Percentiles rank a stretch among this genome's conserved stretches.
Evolutionary conservation across 2,329 filamentous ascomycete genomes (phyloP).

Genomic region (Arthrobotrys sphaeroides): DNA sequence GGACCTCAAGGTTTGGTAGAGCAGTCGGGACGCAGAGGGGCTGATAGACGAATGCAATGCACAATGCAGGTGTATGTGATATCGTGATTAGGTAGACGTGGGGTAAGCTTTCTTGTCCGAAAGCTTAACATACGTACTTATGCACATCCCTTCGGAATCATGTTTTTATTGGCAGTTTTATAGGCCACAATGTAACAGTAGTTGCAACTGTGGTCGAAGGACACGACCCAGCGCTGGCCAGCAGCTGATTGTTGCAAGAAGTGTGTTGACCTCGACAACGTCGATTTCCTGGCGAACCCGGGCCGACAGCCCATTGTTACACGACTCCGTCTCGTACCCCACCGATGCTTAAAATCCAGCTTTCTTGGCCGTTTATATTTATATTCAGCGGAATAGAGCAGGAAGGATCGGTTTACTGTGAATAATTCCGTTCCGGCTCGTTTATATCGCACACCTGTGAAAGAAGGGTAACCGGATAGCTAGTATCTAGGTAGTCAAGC

Average conservation of each 20-base stretch:
- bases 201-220: background rate
- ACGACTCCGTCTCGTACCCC: background rate
- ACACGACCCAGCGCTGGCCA: too few relatives aligned
- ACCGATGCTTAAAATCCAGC: background rate
- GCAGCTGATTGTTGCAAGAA: background rate
- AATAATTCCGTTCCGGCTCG: too few relatives aligned
- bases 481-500: background rate
- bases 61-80: background rate
- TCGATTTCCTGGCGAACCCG: background rate
- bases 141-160: background rate
- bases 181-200: background rate
- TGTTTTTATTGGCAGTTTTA: background rate
- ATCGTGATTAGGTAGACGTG: slow-evolving; percentile 40
- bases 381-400: background rate
- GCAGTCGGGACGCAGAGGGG: background rate
- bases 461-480: too few relatives aligned
- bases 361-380: background rate
- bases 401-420: too few relatives aligned
- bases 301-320: background rate
- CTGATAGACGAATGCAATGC: background rate
- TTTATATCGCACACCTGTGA: too few relatives aligned
- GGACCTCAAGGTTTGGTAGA: background rate
- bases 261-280: background rate
- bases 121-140: background rate
- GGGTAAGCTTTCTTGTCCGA: slow-evolving; percentile 16